phyloP scores from a whole-genome alignment of 352 stramenopile species.

The Phytophthora pseudosyringae region DNA sequence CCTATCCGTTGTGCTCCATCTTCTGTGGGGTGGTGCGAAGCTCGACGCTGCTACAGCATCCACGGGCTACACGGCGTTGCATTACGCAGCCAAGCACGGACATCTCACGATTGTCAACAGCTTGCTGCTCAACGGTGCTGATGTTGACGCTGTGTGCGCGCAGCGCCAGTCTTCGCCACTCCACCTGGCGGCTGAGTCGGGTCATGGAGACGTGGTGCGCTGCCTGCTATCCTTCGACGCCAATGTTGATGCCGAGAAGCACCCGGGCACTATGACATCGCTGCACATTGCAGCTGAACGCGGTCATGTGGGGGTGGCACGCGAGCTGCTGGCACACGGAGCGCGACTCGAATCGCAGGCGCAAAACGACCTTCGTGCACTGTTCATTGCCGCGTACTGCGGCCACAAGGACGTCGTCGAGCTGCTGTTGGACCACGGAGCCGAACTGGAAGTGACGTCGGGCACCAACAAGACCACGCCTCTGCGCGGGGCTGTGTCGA shows the following conservation, averaged over 20 bases:
- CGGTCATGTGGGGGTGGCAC: constrained; percentile 46
- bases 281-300: constrained; percentile 65
- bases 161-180: constrained; percentile 45
- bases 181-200: constrained; percentile 58
- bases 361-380: constrained; percentile 46
- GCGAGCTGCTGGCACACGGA: constrained; percentile 49
- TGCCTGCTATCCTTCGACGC: constrained; percentile 59
- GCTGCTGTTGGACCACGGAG: constrained; percentile 47
- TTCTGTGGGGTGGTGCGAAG: constrained; percentile 54
- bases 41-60: constrained; percentile 45
- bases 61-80: constrained; percentile 56
- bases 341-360: constrained; percentile 51
- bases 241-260: constrained; percentile 53
- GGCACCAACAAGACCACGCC: constrained; percentile 54
- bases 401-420: constrained; percentile 54
- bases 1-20: constrained; percentile 52
- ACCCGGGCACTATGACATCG: constrained; percentile 49
- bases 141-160: constrained; percentile 52
- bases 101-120: constrained; percentile 65
- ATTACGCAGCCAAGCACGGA: constrained; percentile 59
- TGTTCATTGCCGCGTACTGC: constrained; percentile 61
- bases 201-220: constrained; percentile 57
- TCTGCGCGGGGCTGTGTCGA: constrained; percentile 53
- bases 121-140: constrained; percentile 55
- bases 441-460: constrained; percentile 48